A percentile compares a stretch with the other conserved stretches of the same genome.
phyloP scores from a whole-genome alignment of 2,329 filamentous ascomycete genomes.

The Penicillium sp. region DNA sequence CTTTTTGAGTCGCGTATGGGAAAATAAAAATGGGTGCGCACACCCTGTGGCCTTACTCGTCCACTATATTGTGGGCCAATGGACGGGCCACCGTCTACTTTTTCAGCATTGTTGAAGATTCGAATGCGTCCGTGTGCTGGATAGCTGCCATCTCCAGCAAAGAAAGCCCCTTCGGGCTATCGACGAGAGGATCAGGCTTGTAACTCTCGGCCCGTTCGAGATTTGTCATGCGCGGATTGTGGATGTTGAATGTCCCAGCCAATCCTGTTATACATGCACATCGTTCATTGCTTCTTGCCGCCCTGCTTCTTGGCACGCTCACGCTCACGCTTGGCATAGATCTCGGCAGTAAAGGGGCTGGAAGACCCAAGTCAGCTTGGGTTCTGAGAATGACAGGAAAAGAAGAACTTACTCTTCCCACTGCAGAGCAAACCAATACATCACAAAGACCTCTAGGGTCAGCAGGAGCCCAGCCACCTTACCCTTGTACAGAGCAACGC shows the following conservation, averaged over 20 bases:
- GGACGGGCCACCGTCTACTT: conserved; percentile 24
- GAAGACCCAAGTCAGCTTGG: not conserved
- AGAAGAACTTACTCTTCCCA: conserved; percentile 68
- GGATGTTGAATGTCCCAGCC: conserved; percentile 33
- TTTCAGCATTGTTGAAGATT: conserved; percentile 31
- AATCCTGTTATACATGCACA: conserved; percentile 16
- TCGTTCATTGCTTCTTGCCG: conserved; percentile 38
- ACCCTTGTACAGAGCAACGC: conserved; percentile 76
- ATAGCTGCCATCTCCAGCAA: conserved; percentile 5
- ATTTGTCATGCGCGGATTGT: conserved; percentile 18
- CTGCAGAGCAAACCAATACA: conserved; percentile 75
- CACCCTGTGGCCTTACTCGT: conserved; percentile 6
- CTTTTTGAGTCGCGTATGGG: conserved; percentile 24
- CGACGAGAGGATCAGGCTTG: conserved; percentile 3
- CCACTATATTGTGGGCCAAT: conserved; percentile 8
- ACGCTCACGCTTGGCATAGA: conserved; percentile 72
- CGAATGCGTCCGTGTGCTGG: conserved; percentile 18
- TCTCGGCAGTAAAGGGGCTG: conserved; percentile 81
- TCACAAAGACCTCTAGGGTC: conserved; percentile 68
- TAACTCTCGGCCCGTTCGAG: conserved; percentile 10
- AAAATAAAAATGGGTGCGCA: conserved; percentile 10
- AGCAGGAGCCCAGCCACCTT: conserved; percentile 82
- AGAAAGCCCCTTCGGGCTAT: conserved; percentile 1
- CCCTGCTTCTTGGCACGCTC: conserved; percentile 40
- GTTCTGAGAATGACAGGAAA: not conserved